phyloP scores from a whole-genome alignment of 441 rosid genomes.

The Sinapis alba region DNA sequence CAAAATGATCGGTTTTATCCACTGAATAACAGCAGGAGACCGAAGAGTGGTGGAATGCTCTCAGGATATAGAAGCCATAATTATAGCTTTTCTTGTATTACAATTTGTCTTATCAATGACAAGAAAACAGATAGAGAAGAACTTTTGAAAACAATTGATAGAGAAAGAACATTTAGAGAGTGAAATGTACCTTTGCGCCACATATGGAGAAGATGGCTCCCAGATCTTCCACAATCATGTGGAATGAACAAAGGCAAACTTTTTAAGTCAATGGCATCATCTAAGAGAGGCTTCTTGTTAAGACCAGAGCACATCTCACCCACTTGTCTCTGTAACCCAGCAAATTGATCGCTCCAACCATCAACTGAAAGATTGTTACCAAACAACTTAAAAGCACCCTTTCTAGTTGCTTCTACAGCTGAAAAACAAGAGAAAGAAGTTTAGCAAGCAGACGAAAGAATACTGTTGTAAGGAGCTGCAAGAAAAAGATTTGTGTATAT shows the following conservation, averaged over 20 bases:
- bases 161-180: not conserved
- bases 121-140: not conserved
- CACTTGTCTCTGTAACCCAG: constrained; percentile 54
- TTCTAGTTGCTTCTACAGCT: constrained; percentile 57
- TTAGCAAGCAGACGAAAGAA: not conserved
- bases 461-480: not conserved
- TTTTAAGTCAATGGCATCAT: constrained; percentile 41
- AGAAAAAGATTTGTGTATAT: not conserved
- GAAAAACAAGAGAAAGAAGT: constrained; percentile 16
- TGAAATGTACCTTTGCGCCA: constrained; percentile 49
- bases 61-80: not conserved
- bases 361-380: constrained; percentile 38
- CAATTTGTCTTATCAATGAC: not conserved
- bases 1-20: not conserved
- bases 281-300: constrained; percentile 41
- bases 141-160: not conserved
- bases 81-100: not conserved
- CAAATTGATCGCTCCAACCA: constrained; percentile 50
- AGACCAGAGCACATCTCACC: constrained; percentile 48
- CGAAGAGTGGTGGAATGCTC: not conserved
- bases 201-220: constrained; percentile 42
- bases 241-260: constrained; percentile 44
- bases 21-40: not conserved
- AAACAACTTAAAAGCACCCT: constrained; percentile 27
- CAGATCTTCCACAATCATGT: constrained; percentile 50